Conservation (phyloP, 371 early-diverging fungal genomes). For the Actinomucor elegans region DNA sequence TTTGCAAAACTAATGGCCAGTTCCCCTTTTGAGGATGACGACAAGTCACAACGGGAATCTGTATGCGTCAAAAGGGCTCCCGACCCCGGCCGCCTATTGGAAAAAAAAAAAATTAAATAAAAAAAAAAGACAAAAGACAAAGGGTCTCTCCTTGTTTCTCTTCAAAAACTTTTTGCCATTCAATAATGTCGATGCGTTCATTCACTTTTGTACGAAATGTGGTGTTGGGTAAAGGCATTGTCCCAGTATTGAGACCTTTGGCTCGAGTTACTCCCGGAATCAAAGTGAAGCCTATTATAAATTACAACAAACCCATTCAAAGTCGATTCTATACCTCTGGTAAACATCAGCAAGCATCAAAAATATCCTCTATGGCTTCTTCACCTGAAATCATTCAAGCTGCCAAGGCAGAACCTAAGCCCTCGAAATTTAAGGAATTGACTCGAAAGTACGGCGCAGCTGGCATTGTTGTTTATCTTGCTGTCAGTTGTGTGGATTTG, state of each 20-base stretch:
- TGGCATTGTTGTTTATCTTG: constrained; percentile 43
- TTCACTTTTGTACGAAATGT: background rate
- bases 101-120: background rate
- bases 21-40: too few species aligned
- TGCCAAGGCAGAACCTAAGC: constrained; percentile 14
- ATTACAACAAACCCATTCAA: background rate
- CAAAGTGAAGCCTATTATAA: background rate
- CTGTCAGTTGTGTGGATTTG: constrained; percentile 41
- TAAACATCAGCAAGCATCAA: constrained; percentile 1
- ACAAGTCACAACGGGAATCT: too few species aligned
- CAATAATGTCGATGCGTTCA: constrained; percentile 1
- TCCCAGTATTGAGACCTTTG: background rate
- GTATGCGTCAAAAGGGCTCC: constrained; percentile 11
- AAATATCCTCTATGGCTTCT: constrained; percentile 16
- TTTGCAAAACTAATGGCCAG: too few species aligned
- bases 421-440: constrained; percentile 19
- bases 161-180: background rate
- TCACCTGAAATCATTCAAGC: constrained; percentile 20
- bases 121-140: too few species aligned
- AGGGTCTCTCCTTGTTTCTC: too few species aligned
- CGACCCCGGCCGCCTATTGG: background rate
- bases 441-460: constrained; percentile 43
- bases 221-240: background rate
- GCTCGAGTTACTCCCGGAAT: background rate
- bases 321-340: constrained; percentile 7